A percentile compares a stretch with the other conserved stretches of the same genome.
Evolutionary conservation across 352 stramenopile species (phyloP).

Genomic region (Hyaloperonospora brassicae): DNA sequence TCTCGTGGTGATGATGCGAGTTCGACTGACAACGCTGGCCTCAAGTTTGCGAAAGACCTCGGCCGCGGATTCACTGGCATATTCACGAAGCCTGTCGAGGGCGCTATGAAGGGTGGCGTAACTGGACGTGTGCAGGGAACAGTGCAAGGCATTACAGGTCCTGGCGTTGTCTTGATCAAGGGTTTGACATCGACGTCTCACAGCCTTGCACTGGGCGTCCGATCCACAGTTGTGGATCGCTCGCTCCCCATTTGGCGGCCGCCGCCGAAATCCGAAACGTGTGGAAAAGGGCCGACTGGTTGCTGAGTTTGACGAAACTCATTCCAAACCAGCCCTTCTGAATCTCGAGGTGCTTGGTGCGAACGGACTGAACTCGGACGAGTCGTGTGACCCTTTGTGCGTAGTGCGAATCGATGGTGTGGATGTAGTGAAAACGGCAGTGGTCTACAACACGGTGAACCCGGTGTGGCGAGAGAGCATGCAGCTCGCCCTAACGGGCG

Average conservation of each 20-base stretch:
- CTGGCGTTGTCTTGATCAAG: slow-evolving; percentile 76
- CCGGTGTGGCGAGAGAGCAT: slow-evolving; percentile 74
- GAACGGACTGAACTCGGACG: slow-evolving; percentile 60
- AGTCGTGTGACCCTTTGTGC: slow-evolving; percentile 71
- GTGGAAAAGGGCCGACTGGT: slow-evolving; percentile 71
- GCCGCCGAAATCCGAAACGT: slow-evolving; percentile 59
- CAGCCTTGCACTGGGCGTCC: slow-evolving; percentile 64
- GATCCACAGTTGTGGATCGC: slow-evolving; percentile 66
- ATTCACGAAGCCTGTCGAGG: slow-evolving; percentile 83
- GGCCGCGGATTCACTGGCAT: slow-evolving; percentile 80
- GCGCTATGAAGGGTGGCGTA: slow-evolving; percentile 68
- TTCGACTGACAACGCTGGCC: slow-evolving; percentile 41
- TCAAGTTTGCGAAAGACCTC: slow-evolving; percentile 83
- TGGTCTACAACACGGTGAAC: slow-evolving; percentile 84
- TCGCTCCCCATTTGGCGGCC: slow-evolving; percentile 69
- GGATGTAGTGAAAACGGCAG: slow-evolving; percentile 56
- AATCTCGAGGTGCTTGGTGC: slow-evolving; percentile 63
- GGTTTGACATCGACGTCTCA: slow-evolving; percentile 78
- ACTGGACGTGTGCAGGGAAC: slow-evolving; percentile 69
- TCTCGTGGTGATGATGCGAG: slow-evolving; percentile 22
- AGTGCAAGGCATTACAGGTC: slow-evolving; percentile 69
- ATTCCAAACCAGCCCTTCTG: slow-evolving; percentile 54
- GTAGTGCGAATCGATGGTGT: slow-evolving; percentile 66
- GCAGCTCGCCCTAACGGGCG: slow-evolving; percentile 43
- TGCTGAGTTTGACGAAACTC: slow-evolving; percentile 48